Evolutionary conservation across 2,329 filamentous ascomycete species (phyloP).

Genomic region (Neonectria hederae): DNA sequence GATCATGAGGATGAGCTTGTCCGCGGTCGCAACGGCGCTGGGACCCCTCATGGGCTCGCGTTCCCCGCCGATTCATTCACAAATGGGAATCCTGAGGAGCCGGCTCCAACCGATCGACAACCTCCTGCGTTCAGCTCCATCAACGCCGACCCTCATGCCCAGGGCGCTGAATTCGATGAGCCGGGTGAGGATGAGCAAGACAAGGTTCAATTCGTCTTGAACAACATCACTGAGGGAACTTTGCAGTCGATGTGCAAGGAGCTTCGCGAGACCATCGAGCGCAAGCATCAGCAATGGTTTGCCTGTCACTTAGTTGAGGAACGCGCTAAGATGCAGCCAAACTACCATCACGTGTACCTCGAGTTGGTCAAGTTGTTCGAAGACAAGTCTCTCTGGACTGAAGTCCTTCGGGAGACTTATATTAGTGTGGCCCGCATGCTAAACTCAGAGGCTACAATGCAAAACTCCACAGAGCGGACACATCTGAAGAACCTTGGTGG

Average conservation of each 20-base stretch:
- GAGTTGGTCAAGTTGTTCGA: conserved; percentile 87
- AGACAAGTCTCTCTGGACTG: conserved; percentile 80
- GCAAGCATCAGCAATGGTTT: conserved; percentile 94
- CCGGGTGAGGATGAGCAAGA: conserved; percentile 88
- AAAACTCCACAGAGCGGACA: conserved; percentile 82
- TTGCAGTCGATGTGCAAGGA: conserved; percentile 85
- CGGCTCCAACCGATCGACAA: conserved; percentile 65
- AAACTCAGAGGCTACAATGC: conserved; percentile 88
- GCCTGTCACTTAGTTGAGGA: conserved; percentile 94
- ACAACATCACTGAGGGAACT: conserved; percentile 94
- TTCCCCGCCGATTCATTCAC: conserved; percentile 62
- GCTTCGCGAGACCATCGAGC: conserved; percentile 79
- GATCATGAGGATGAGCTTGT: conserved; percentile 70
- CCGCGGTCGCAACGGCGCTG: conserved; percentile 63
- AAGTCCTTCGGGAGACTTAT: conserved; percentile 94
- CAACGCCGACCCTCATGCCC: conserved; percentile 74
- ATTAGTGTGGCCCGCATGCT: conserved; percentile 85
- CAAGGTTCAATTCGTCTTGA: conserved; percentile 93
- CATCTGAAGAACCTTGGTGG: conserved; percentile 93
- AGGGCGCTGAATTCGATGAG: conserved; percentile 76
- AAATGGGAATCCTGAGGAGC: conserved; percentile 77
- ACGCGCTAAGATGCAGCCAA: conserved; percentile 95
- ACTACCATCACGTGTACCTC: conserved; percentile 93
- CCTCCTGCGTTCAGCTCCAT: conserved; percentile 81
- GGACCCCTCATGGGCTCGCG: conserved; percentile 48